Base-by-base conservation (phyloP, 345 rosid genomes). In the Melaleuca alternifolia region DNA sequence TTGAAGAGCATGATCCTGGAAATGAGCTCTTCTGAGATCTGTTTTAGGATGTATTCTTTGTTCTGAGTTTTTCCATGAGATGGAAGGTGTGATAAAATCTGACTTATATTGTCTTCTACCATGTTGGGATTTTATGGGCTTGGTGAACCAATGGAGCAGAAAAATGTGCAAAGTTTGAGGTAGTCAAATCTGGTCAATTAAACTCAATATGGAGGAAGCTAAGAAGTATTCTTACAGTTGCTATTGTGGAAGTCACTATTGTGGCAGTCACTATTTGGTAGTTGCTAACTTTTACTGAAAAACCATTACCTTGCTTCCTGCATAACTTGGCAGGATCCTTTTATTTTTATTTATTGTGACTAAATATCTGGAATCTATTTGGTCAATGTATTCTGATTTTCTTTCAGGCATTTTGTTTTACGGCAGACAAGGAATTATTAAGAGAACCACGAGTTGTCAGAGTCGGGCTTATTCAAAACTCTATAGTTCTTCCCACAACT, bases 381-480 rank as follows among this genome's bases (percentile, higher is more conserved):
- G 53, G 54, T 90, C 61, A 30, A 54, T 83, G 23, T 83, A 50
- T 54, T 83, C 41, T n/a, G 41, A 46, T 51, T 51, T 51, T 62
- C 50, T 59, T 88, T 83, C 92, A 97, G 99, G 98, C 94, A 18
- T 93, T 92, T 87, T 20, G 89, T 83, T 96, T 97, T 88, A 88
- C 87, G 54, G 97, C 99, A 91, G 98, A 93, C 88, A 89, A 89
- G 89, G 99, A 97, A 89, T 86, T 90, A 44, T 53, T 95, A 88
- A 92, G 99, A 92, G 93, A 89, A 85, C 96, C 98, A 30, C 91
- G 92, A 90, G 88, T 94, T 4, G 99, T 97, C 41, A 94, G 98
- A 91, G 99, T 95, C 54, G 99, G 98, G 86, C 95, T 97, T 54
- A 91, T 97, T 89, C 99, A 97, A 91, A 97, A 94, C 89, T 94